Evolutionary conservation across 1,139 yeast genomes (phyloP).

Genomic region (Hemisphaericaspora subhashii): DNA sequence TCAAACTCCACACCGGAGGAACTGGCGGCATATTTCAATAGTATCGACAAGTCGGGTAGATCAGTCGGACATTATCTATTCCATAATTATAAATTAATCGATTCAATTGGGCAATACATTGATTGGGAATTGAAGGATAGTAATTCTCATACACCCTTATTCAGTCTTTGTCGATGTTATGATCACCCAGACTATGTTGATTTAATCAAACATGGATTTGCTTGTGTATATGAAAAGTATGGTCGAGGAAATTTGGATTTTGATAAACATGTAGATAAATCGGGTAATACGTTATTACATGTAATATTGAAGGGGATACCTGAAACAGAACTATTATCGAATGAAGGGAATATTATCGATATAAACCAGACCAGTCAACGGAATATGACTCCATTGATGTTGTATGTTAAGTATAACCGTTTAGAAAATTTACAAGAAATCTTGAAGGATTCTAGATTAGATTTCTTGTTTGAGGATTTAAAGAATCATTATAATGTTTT

Average conservation of each 20-base stretch:
- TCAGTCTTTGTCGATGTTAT: slow-evolving; percentile 75
- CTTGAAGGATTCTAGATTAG: slow-evolving; percentile 44
- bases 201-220: slow-evolving; percentile 50
- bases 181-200: slow-evolving; percentile 66
- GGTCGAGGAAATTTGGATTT: slow-evolving; percentile 34
- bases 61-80: slow-evolving; percentile 75
- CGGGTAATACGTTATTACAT: slow-evolving; percentile 79
- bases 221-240: slow-evolving; percentile 46
- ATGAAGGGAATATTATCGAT: slow-evolving; percentile 40
- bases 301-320: slow-evolving; percentile 53
- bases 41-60: slow-evolving; percentile 52
- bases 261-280: slow-evolving; percentile 65
- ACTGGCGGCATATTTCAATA: slow-evolving; percentile 49
- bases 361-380: slow-evolving; percentile 64
- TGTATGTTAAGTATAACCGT: slow-evolving; percentile 70
- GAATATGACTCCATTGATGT: slow-evolving; percentile 67
- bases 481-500: slow-evolving; percentile 44
- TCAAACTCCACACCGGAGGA: slow-evolving; percentile 46
- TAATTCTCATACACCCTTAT: slow-evolving; percentile 77
- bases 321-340: slow-evolving; percentile 33
- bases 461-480: slow-evolving; percentile 45
- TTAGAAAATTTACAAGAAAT: slow-evolving; percentile 54
- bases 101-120: slow-evolving; percentile 54
- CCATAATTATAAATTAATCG: slow-evolving; percentile 55
- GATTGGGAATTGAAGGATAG: slow-evolving; percentile 73